A percentile compares a stretch with the other conserved stretches of the same genome.
These are phyloP conservation scores for Nannochloropsis oceanica DNA, from an alignment of 108 stramenopile genomes.

Conservation along the genomic window DNA sequence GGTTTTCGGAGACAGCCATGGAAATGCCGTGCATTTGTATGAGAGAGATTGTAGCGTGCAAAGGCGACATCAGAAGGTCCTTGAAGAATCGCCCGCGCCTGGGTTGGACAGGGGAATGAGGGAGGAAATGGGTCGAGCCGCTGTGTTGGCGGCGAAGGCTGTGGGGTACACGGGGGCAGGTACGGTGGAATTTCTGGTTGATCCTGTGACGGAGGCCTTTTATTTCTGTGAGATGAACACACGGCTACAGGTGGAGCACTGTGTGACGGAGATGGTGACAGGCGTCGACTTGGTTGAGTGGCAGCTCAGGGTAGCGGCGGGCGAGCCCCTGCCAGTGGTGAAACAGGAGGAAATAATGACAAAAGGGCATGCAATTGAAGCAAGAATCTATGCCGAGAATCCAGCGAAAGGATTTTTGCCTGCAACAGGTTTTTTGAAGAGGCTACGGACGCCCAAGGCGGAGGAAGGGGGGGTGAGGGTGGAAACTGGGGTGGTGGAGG, in stretches of 20 bases:
- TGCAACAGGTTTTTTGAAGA: slow-evolving; percentile 39
- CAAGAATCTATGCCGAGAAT: slow-evolving; percentile 50
- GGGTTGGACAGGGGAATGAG: slow-evolving; percentile 51
- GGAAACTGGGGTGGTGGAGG: slow-evolving; percentile 40
- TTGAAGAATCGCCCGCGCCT: slow-evolving; percentile 91
- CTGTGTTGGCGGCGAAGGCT: slow-evolving; percentile 55
- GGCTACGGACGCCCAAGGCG: slow-evolving; percentile 18
- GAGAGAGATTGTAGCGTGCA: slow-evolving; percentile 90
- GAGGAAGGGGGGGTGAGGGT: slow-evolving; percentile 24
- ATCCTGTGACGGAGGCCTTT: slow-evolving; percentile 66
- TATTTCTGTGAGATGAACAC: slow-evolving; percentile 98
- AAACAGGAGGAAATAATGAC: slow-evolving; percentile 11
- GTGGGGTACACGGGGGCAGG: slow-evolving; percentile 90
- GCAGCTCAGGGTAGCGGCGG: slow-evolving; percentile 76
- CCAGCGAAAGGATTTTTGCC: slow-evolving; percentile 41
- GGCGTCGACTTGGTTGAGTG: slow-evolving; percentile 78
- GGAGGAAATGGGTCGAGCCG: slow-evolving; percentile 59
- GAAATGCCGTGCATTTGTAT: slow-evolving; percentile 77
- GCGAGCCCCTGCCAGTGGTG: slow-evolving; percentile 53
- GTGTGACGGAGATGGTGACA: slow-evolving; percentile 99
- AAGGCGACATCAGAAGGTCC: slow-evolving; percentile 88
- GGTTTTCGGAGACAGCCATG: slow-evolving; percentile 74
- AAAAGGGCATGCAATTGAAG: slow-evolving; percentile 46
- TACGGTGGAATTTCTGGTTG: slow-evolving; percentile 92
- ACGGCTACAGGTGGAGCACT: slow-evolving; percentile 98